Base-by-base conservation (phyloP, 75 land plant genomes). In the Sequoiadendron giganteum region DNA sequence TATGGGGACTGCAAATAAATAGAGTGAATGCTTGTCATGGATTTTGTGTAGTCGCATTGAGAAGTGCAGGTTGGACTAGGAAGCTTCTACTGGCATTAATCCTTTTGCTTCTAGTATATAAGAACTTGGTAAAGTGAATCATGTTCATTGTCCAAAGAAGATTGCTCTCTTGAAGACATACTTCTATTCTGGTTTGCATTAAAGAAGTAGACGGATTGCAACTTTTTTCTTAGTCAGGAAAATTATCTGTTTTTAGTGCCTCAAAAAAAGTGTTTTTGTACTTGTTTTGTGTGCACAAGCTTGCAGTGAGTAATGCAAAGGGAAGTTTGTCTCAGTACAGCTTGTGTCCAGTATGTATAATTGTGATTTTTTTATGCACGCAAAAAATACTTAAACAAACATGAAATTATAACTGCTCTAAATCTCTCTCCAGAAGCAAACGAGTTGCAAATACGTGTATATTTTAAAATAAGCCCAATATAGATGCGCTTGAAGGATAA, bases 11-110 rank as follows among this genome's bases (percentile, higher is more conserved):
- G n/a, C 14, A 10, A 47, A 82, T 82, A 82, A 82, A 45, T 82
- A 39, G 84, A 82, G 84, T 82, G 84, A 79, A 19, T n/a, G 43
- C 47, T 82, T 82, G 84, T 82, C 84, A 82, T 47, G 34, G 30
- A 47, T 79, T 18, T 47, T 82, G 84, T 45, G 8, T 82, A 82
- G 45, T 10, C 32, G 84, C 5, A n/a, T 82, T 28, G 84, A 82
- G 84, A 82, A 82, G 25, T 47, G 84, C 84, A 82, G 84, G 84
- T 47, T 49, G 84, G 82, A 42, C 40, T 79, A 79, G 40, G 49
- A 82, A 82, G 49, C 48, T 28, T 43, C 30, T 42, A 81, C 45
- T 45, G 76, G 10, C 36, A 10, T 81, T 45, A 21, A 61, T 61
- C 68, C 68, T 80, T 81, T 81, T 45, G 14, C 30, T 40, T 81